phyloP scores from a whole-genome alignment of 495 filamentous ascomycete species.

The Penicillium egyptiacum region DNA sequence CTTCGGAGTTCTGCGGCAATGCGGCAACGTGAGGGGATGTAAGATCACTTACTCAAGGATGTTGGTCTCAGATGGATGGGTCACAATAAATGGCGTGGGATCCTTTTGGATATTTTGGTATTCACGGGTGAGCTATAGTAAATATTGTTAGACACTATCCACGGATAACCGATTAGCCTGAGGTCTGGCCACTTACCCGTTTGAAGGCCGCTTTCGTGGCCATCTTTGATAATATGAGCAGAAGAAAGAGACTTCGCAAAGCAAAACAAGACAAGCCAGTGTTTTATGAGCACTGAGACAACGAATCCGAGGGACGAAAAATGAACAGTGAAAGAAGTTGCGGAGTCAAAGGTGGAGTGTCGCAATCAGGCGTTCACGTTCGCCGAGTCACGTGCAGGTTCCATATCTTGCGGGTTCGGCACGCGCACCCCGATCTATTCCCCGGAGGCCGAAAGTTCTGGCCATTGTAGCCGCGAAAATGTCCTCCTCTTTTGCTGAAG shows the following conservation, averaged over 20 bases:
- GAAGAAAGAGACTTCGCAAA: neutral
- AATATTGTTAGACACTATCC: constrained; percentile 17
- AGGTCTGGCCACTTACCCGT: constrained; percentile 57
- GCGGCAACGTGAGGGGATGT: neutral
- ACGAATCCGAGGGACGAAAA: neutral
- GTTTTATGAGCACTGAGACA: neutral
- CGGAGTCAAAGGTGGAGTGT: constrained; percentile 1
- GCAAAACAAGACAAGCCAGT: neutral
- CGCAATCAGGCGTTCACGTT: constrained; percentile 7
- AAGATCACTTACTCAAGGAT: constrained; percentile 74
- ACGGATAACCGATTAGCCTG: neutral
- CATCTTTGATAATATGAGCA: constrained; percentile 50
- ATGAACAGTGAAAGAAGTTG: neutral
- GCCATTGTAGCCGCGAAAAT: constrained; percentile 45
- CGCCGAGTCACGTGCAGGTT: constrained; percentile 30
- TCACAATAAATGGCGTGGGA: constrained; percentile 89
- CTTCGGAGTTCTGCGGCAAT: neutral
- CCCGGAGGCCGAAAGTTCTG: constrained; percentile 21
- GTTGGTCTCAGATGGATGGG: constrained; percentile 91
- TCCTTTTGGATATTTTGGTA: constrained; percentile 90
- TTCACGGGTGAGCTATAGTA: constrained; percentile 78
- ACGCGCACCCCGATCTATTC: constrained; percentile 19
- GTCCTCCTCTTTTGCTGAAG: constrained; percentile 44
- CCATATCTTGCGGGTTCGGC: constrained; percentile 16
- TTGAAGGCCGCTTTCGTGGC: constrained; percentile 82